A percentile compares a stretch with the other conserved stretches of the same genome.
Conservation (phyloP, 2,329 filamentous ascomycete species). For the Aspergillus sp. region DNA sequence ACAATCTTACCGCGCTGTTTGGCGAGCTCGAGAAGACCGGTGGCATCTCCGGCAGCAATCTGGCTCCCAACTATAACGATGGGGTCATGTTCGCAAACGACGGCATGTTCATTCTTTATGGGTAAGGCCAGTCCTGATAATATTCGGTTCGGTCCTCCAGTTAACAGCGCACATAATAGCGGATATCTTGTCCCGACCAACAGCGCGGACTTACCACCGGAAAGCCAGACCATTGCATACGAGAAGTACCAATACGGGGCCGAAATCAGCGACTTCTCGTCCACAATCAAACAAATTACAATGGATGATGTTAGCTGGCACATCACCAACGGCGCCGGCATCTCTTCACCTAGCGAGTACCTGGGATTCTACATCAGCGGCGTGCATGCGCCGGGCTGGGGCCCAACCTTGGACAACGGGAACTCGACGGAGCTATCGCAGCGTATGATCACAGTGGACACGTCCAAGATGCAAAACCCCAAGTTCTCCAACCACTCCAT, state of each 20-base stretch:
- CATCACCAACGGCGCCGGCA: constrained; percentile 63
- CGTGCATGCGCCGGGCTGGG: constrained; percentile 52
- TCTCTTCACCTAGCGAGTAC: constrained; percentile 67
- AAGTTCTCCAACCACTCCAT: constrained; percentile 61
- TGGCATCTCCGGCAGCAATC: constrained; percentile 52
- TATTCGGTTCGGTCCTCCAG: not conserved
- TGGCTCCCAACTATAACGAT: constrained; percentile 59
- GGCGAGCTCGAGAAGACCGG: constrained; percentile 50
- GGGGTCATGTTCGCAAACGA: constrained; percentile 67
- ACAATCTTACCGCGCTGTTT: constrained; percentile 57
- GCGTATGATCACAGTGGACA: constrained; percentile 62
- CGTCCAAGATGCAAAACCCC: constrained; percentile 51
- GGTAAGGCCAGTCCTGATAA: constrained; percentile 32
- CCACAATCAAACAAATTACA: constrained; percentile 33
- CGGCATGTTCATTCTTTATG: constrained; percentile 63
- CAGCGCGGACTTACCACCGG: no score
- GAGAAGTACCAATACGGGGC: constrained; percentile 54
- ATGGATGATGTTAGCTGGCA: constrained; percentile 57
- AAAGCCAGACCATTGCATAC: constrained; percentile 43
- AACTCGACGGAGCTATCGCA: constrained; percentile 49
- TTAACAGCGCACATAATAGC: not conserved
- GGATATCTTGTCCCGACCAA: constrained; percentile 32
- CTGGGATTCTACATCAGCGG: constrained; percentile 72
- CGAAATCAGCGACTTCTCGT: constrained; percentile 25
- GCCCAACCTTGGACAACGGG: constrained; percentile 44